Evolutionary conservation across 352 stramenopile species (phyloP).

Genomic region (Hyaloperonospora arabidopsidis): DNA sequence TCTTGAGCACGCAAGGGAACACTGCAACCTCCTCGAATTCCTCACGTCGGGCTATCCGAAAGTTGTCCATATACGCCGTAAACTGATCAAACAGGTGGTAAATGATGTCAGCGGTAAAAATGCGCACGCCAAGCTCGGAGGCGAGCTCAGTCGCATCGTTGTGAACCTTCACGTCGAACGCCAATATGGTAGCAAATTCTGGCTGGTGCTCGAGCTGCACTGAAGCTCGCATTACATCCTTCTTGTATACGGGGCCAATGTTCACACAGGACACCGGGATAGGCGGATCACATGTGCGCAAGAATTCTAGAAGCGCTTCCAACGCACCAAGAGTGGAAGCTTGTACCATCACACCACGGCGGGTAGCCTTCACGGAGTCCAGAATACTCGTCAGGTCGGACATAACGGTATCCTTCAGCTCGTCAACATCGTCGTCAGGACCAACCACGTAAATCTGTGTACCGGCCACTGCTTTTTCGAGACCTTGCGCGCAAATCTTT

Average conservation of each 20-base stretch:
- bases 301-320: conserved; percentile 97
- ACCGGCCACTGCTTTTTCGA: conserved; percentile 97
- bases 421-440: conserved; percentile 94
- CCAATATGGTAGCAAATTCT: conserved; percentile 96
- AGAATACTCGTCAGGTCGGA: conserved; percentile 92
- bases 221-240: conserved; percentile 96
- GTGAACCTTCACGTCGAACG: conserved; percentile 98
- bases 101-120: conserved; percentile 99
- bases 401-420: conserved; percentile 97
- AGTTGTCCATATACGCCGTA: conserved; percentile 94
- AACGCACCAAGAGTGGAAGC: conserved; percentile 97
- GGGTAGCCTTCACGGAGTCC: conserved; percentile 93
- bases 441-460: conserved; percentile 96
- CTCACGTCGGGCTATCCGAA: conserved; percentile 85
- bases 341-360: conserved; percentile 97
- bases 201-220: conserved; percentile 97
- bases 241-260: conserved; percentile 98
- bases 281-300: conserved; percentile 89
- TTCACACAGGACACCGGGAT: conserved; percentile 93
- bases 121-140: conserved; percentile 91
- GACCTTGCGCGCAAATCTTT: conserved; percentile 95
- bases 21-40: conserved; percentile 90
- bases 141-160: conserved; percentile 87
- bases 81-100: conserved; percentile 99
- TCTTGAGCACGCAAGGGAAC: conserved; percentile 94